Evolutionary conservation across 352 stramenopile genomes (phyloP).

Genomic region (Phytophthora idaei): DNA sequence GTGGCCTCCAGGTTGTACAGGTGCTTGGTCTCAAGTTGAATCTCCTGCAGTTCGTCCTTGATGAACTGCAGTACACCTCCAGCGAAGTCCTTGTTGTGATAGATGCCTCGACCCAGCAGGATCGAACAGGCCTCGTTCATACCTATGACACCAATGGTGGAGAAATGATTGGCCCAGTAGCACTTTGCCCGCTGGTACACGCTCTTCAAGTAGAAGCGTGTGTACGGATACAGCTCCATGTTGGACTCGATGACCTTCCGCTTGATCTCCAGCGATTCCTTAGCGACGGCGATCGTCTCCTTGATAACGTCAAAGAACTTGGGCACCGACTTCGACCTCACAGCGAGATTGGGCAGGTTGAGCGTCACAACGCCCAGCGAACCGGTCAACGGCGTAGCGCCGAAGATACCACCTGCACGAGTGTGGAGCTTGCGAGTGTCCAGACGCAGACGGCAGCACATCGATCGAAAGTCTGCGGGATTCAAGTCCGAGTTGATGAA

Average conservation of each 20-base stretch:
- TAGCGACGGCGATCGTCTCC: conserved; percentile 31
- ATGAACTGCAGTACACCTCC: conserved; percentile 34
- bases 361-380: conserved; percentile 42
- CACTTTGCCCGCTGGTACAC: conserved; percentile 33
- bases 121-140: conserved; percentile 40
- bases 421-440: conserved; percentile 38
- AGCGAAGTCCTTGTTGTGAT: conserved; percentile 41
- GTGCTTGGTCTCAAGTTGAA: conserved; percentile 39
- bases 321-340: conserved; percentile 29
- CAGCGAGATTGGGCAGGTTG: conserved; percentile 34
- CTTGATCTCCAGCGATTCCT: conserved; percentile 40
- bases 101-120: conserved; percentile 33
- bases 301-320: conserved; percentile 36
- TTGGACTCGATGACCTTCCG: conserved; percentile 34
- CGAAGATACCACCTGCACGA: conserved; percentile 36
- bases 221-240: conserved; percentile 43
- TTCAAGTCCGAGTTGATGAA: conserved; percentile 41
- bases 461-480: conserved; percentile 34
- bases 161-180: conserved; percentile 45
- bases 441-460: conserved; percentile 37
- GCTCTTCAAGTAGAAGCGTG: conserved; percentile 36
- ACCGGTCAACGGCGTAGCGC: conserved; percentile 31
- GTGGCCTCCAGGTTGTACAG: conserved; percentile 41
- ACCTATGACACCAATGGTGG: conserved; percentile 37
- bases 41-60: conserved; percentile 36